Conservation (phyloP, 2,329 filamentous ascomycete genomes). For the Aspergillus chevalieri region DNA sequence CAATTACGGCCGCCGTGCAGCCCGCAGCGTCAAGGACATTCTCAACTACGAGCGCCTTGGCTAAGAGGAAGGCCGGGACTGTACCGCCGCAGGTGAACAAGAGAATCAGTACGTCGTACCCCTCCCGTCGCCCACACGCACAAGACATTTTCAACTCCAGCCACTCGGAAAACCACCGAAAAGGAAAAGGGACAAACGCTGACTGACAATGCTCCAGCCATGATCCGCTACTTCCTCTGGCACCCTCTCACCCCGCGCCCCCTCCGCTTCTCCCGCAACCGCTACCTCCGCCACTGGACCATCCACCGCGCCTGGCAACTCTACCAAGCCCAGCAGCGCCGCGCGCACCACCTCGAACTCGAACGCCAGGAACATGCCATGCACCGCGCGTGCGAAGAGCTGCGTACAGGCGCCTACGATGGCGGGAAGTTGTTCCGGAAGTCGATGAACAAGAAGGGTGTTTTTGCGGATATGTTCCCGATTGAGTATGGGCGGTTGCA, state of each 20-base stretch:
- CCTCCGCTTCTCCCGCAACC: slow-evolving; percentile 79
- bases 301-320: slow-evolving; percentile 95
- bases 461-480: slow-evolving; percentile 69
- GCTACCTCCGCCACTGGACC: slow-evolving; percentile 92
- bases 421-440: slow-evolving; percentile 67
- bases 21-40: slow-evolving; percentile 24
- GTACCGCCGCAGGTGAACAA: slow-evolving; percentile 25
- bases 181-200: slow-evolving; percentile 6
- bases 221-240: slow-evolving; percentile 64
- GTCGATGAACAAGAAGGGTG: slow-evolving; percentile 83
- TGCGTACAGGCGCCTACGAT: slow-evolving; percentile 51
- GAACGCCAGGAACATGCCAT: slow-evolving; percentile 77
- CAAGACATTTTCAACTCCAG: background rate
- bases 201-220: slow-evolving; percentile 36
- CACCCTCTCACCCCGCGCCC: slow-evolving; percentile 67
- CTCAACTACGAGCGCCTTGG: slow-evolving; percentile 33
- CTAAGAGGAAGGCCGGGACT: slow-evolving; percentile 32
- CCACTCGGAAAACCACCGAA: background rate
- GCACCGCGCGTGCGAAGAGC: slow-evolving; percentile 76
- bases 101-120: slow-evolving; percentile 39
- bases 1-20: slow-evolving; percentile 19
- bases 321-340: slow-evolving; percentile 63
- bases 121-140: background rate
- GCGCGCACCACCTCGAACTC: slow-evolving; percentile 61
- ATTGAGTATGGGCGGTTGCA: slow-evolving; percentile 74